Evolutionary conservation across 1,139 yeast genomes (phyloP).

Genomic region (Geotrichum europaeum): DNA sequence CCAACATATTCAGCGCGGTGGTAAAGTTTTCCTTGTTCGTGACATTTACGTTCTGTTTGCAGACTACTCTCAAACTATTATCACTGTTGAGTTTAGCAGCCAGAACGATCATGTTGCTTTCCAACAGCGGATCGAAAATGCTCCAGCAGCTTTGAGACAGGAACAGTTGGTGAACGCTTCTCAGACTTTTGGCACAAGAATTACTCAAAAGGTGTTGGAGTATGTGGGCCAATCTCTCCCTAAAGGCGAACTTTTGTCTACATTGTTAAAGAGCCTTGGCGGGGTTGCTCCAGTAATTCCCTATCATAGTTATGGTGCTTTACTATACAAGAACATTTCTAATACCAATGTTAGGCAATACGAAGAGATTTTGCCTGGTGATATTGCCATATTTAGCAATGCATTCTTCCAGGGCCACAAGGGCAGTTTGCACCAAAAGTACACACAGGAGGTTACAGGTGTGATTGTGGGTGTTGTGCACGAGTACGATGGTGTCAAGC

Average conservation of each 20-base stretch:
- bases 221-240: constrained; percentile 19
- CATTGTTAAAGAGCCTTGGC: constrained; percentile 16
- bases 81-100: constrained; percentile 47
- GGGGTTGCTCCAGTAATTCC: constrained; percentile 56
- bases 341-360: constrained; percentile 51
- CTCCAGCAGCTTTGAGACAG: constrained; percentile 40
- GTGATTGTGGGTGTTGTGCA: not conserved
- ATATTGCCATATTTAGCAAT: constrained; percentile 65
- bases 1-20: constrained; percentile 52
- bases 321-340: constrained; percentile 57
- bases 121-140: constrained; percentile 41
- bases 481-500: constrained; percentile 1
- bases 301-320: constrained; percentile 62
- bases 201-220: constrained; percentile 25
- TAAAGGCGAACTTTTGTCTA: constrained; percentile 29
- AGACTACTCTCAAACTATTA: constrained; percentile 62
- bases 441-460: not conserved
- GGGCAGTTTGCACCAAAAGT: constrained; percentile 33
- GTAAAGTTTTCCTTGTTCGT: constrained; percentile 45
- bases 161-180: constrained; percentile 50
- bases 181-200: constrained; percentile 34
- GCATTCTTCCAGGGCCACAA: constrained; percentile 71
- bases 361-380: constrained; percentile 77
- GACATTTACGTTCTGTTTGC: constrained; percentile 70
- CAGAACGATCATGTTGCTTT: constrained; percentile 41